Base-by-base conservation (phyloP, 2,329 filamentous ascomycete genomes). In the Pseudogymnoascus verrucosus region DNA sequence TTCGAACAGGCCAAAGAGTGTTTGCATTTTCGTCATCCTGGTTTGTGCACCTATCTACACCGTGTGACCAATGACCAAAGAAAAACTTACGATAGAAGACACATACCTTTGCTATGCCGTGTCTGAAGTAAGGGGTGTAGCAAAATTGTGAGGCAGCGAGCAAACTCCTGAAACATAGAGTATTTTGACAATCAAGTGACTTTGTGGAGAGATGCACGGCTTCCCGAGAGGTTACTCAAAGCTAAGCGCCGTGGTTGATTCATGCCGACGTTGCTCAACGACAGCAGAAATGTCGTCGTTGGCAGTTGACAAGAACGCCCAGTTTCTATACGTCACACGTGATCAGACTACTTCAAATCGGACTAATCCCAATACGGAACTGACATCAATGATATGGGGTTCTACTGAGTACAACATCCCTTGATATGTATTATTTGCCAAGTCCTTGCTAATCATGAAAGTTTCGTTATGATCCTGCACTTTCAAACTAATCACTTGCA, bases 121-220 rank as follows among this genome's bases (percentile, higher is more conserved):
- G 47, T 34, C 28, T 10, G 28, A 57, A 34, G 51, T 34, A 57
- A 57, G 51, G 51, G 51, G 51, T 21, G 51, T 19, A 57, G 26
- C 51, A 57, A 57, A 34, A 19, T 34, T 57, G 28, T 34, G 28
- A 34, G 28, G 36, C 51, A 57, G 28, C 28, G 3, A 34, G n/a
- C 8, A 57, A 57, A 57, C 4, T 19, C 16, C 51, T 19, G 51
- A 57, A 21, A 57, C 51, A 57, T 10, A 34, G 28, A 57, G 51
- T n/a, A 57, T 14, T 57, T 57, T 34, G 51, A 21, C 51, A 57
- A 21, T 57, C 51, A 57, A 57, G 51, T 57, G 51, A 57, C 51
- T 57, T 57, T 57, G 51, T 57, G 51, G 11, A 57, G 19, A 57
- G 51, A 34, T 8, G 51, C 28, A 34, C 51, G 28, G 14, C 28